A percentile compares a stretch with the other conserved stretches of the same genome.
phyloP scores from a whole-genome alignment of 1,284 basidiomycete genomes.

The Cryptococcus sp. region DNA sequence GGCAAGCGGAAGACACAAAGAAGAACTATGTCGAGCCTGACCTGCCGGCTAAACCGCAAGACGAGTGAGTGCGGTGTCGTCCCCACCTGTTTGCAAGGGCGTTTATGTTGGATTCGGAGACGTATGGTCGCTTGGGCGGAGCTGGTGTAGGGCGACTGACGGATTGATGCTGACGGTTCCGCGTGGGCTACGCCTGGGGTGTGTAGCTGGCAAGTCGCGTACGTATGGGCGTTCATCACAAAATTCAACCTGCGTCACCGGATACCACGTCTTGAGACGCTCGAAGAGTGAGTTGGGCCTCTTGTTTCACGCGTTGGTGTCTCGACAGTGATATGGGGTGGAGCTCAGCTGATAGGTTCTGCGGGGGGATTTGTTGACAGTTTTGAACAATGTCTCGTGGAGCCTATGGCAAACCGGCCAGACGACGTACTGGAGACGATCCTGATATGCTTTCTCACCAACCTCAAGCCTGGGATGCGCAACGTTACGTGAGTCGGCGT shows the following conservation, averaged over 20 bases:
- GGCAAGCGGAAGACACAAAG: slow-evolving; percentile 32
- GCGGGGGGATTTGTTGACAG: slow-evolving; percentile 14
- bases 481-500: slow-evolving; percentile 31
- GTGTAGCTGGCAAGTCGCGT: slow-evolving; percentile 46
- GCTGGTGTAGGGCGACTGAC: too few relatives aligned
- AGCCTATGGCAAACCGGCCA: slow-evolving; percentile 42
- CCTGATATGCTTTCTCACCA: slow-evolving; percentile 38
- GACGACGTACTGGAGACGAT: slow-evolving; percentile 46
- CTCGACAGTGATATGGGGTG: slow-evolving; percentile 14
- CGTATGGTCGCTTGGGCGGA: slow-evolving; percentile 4
- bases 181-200: not conserved
- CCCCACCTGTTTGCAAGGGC: not conserved
- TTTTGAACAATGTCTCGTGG: slow-evolving; percentile 36
- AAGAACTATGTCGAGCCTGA: slow-evolving; percentile 29
- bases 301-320: not conserved
- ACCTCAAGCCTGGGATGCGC: slow-evolving; percentile 35
- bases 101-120: too few relatives aligned
- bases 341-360: not conserved
- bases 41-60: slow-evolving; percentile 21
- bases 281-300: slow-evolving; percentile 39
- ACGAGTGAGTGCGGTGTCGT: slow-evolving; percentile 35
- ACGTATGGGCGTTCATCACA: slow-evolving; percentile 45
- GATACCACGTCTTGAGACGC: slow-evolving; percentile 33
- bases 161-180: not conserved
- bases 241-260: slow-evolving; percentile 37